Base-by-base conservation (phyloP, 108 stramenopile genomes). In the Bacterosira constricta region DNA sequence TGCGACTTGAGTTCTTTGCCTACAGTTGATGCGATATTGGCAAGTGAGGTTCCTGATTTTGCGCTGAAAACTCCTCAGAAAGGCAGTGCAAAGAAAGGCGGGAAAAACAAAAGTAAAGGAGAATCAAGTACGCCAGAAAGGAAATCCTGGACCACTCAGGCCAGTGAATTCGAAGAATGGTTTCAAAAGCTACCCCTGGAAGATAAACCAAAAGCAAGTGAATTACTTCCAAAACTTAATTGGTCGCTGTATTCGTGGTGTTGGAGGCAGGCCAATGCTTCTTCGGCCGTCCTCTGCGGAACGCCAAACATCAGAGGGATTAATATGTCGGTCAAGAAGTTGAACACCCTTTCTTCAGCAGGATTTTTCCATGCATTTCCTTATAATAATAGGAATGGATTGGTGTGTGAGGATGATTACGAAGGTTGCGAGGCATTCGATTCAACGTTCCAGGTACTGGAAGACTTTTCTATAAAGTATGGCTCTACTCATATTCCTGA, bases 401-500 rank as follows among this genome's bases (percentile, higher is more conserved):
- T 70, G 27, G 77, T 70, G 17, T 49, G 45, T 27, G 63, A 78
- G 42, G 63, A 78, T 42, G 69, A 70, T 20, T 78, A 71, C 44
- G 56, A 69, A 32, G 69, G 77, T 18, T 45, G 31, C 13, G 56
- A 71, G 13, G 69, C 69, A 9, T 78, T 69, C 36, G 54, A 64
- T 49, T 62, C 55, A 12, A 59, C 63, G 10, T 71, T 65, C 35
- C 29, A 70, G 25, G 11, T 31, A n/a, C 41, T 78, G 32, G 55
- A 78, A 32, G 54, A 39, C 10, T 70, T 78, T 53, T 63, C 61
- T 5, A 70, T 70, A 23, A 78, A 44, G 20, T 44, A 58, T 52
- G 77, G 77, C 42, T 63, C 77, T 18, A 78, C 77, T 58, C 51
- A 37, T 17, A 70, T 70, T 50, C 77, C 77, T 32, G 62, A 63